Evolutionary conservation across 352 stramenopile genomes (phyloP), one percentile per base, ranked within the genome.

Genomic region (Phytophthora megakarya): DNA sequence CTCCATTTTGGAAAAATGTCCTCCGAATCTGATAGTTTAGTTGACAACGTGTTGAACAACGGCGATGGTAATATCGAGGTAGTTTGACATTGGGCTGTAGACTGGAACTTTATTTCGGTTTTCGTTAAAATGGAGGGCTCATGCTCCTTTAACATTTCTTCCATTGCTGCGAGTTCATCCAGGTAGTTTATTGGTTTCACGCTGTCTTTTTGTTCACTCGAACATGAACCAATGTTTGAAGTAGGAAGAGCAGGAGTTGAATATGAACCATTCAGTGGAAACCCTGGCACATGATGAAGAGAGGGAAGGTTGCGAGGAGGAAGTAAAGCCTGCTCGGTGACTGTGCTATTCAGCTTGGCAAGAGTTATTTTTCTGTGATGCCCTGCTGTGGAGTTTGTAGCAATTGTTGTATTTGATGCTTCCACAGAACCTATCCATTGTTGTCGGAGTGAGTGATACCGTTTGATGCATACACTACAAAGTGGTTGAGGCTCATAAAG

Each of bases 401-500:
- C 35, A 5, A 48, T 5, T n/a, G 21, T 9, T 15, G 40, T 7
- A 32, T 59, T 51, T 1, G 26, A 18, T 25, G 45, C n/a, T n/a
- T 38, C 38, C 1, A 67, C 40, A 11, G 64, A 63, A 8, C 70
- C 32, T 13, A 74, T 56, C 73, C 75, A 83, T 32, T 81, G 62
- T 39, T 83, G 70, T 11, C 74, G 71, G 1, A 88, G 55, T 0
- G 43, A 61, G 25, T 87, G 73, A 62, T 89, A 91, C 37, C 43
- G 58, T 15, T 54, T 39, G n/a, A 88, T 35, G 35, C 81, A 91
- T 9, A 39, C 12, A 30, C 28, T 60, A 52, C 81, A 90, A 9
- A 90, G 60, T 1, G 75, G 65, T 51, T 90, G 81, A 0, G 80
- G 49, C 30, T 88, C 81, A 40, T 89, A 91, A 15, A 91, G 57